Evolutionary conservation across 768 basidiomycete genomes (phyloP).

Genomic region (Termitomyces sp.): DNA sequence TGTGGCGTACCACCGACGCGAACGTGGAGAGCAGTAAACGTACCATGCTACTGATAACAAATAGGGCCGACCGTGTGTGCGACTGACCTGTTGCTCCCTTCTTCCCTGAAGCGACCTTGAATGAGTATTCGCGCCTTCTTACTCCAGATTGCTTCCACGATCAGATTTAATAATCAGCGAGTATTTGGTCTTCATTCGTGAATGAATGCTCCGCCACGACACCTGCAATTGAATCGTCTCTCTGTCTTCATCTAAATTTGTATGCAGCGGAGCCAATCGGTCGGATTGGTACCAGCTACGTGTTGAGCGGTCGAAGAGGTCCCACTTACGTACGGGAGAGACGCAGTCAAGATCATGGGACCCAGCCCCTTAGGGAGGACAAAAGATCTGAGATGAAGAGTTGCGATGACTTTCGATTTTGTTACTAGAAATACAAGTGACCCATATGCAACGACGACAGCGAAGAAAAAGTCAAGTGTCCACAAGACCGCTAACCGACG

Average conservation of each 20-base stretch:
- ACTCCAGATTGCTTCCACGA: not conserved
- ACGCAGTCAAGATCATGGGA: not conserved
- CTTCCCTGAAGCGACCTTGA: not conserved
- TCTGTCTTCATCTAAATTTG: not conserved
- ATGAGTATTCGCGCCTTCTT: not conserved
- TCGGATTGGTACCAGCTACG: not conserved
- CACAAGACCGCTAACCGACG: constrained; percentile 3
- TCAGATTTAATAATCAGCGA: not conserved
- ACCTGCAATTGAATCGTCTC: not conserved
- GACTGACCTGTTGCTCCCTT: not conserved
- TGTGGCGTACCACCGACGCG: constrained; percentile 13
- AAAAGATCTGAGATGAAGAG: not conserved
- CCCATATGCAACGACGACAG: constrained; percentile 9
- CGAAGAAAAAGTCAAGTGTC: not conserved
- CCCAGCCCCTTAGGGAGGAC: not conserved
- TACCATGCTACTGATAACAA: not conserved
- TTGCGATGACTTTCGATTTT: constrained; percentile 2
- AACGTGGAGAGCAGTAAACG: not conserved
- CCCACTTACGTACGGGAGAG: not conserved
- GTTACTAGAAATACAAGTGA: constrained; percentile 11
- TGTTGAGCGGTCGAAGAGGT: not conserved
- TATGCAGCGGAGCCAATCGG: constrained; percentile 3
- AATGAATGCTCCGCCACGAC: not conserved
- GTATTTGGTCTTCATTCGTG: not conserved
- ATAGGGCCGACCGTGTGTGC: not conserved